phyloP scores from a whole-genome alignment of 2,329 filamentous ascomycete genomes.

The Cylindrodendrum hubeiense region DNA sequence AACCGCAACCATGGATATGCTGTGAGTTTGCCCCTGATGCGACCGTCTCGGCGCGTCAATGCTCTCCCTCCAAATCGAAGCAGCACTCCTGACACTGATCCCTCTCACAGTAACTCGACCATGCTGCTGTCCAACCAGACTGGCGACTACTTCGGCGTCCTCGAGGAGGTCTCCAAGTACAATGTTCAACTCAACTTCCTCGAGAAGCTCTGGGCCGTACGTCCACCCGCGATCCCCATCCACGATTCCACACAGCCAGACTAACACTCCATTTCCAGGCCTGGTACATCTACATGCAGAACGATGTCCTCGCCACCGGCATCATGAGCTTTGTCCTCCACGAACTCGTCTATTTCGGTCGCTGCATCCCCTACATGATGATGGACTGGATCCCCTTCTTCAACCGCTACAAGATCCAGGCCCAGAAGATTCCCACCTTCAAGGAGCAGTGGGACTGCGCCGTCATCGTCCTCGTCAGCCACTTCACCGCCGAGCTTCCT shows the following conservation, averaged over 20 bases:
- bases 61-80: slow-evolving; percentile 2
- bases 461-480: slow-evolving; percentile 89
- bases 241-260: slow-evolving; percentile 14
- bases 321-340: slow-evolving; percentile 98
- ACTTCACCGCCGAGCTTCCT: slow-evolving; percentile 97
- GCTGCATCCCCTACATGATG: slow-evolving; percentile 90
- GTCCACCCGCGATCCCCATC: slow-evolving; percentile 47
- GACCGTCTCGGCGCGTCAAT: slow-evolving; percentile 25
- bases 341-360: slow-evolving; percentile 94
- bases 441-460: slow-evolving; percentile 97
- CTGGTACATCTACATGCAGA: slow-evolving; percentile 99
- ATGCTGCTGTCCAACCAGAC: slow-evolving; percentile 61
- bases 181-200: slow-evolving; percentile 89
- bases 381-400: slow-evolving; percentile 90
- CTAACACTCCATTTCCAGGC: slow-evolving; percentile 60
- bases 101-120: slow-evolving; percentile 63
- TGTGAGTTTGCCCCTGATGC: slow-evolving; percentile 42
- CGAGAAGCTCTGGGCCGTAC: slow-evolving; percentile 89
- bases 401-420: slow-evolving; percentile 95
- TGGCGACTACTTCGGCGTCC: slow-evolving; percentile 67
- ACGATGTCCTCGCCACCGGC: slow-evolving; percentile 94
- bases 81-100: slow-evolving; percentile 32
- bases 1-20: slow-evolving; percentile 38
- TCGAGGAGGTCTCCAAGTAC: slow-evolving; percentile 75
- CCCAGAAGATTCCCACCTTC: slow-evolving; percentile 88